Evolutionary conservation across 1,284 basidiomycete species (phyloP), one percentile per base, ranked within the genome.

Genomic region (Boletus chippewaensis): DNA sequence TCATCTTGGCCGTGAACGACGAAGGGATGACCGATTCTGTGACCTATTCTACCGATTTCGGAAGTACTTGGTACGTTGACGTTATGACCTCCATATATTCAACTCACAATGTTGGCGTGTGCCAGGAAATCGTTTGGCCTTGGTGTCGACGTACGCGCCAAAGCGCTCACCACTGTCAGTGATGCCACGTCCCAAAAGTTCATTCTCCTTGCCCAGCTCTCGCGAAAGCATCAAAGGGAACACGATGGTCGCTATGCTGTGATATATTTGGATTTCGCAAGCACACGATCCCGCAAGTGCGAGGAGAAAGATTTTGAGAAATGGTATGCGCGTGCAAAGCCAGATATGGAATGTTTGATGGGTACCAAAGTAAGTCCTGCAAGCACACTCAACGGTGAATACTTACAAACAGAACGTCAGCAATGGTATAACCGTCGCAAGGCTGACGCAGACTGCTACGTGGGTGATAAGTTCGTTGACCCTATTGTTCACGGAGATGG

Each of bases 141-240:
- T 40, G 87, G 83, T 1, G 66, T 90, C 55, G 84, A 74, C 24
- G 60, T 98, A 5, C 83, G 87, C n/a, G 83, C 90, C 0, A 76
- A 81, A 5, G 79, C 83, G 0, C 73, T 97, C 15, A 85, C 87
- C 31, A 95, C 91, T 1, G 79, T 95, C 6, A 90, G 91, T 0
- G 93, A 97, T 61, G 91, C 91, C 22, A 96, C 93, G 0, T 93
- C 91, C 0, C 93, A 95, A 67, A 95, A 93, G 69, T 94, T 96
- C 72, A 67, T 95, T 13, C 73, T 96, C 3, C 74, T 95, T 29
- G 94, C 87, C 3, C 84, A 87, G 51, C 76, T 93, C 10, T 73
- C 81, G 1, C 80, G 86, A 35, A 71, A 75, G 28, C 83, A 92
- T 49, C 76, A 80, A 53, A 75, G 73, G 10, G 67, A 69, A 3